These are phyloP conservation scores for Liquidambar formosana DNA, from an alignment of 164 flowering plant genomes.

Conservation along the genomic window DNA sequence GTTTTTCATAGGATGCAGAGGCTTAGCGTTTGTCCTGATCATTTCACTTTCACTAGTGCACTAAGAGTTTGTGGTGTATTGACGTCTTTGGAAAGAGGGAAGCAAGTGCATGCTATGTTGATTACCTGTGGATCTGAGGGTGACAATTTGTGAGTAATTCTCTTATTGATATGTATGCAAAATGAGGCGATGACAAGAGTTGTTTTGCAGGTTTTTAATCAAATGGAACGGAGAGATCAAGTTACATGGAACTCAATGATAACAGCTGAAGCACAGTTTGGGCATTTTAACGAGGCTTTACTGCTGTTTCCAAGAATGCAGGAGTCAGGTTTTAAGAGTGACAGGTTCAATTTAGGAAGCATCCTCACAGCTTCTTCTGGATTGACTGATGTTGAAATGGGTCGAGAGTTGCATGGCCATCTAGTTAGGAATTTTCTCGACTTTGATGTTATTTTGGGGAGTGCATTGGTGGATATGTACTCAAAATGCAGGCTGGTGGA, in stretches of 20 bases:
- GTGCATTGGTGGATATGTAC: conserved; percentile 8
- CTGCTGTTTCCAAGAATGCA: neutral
- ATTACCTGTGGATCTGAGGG: conserved; percentile 8
- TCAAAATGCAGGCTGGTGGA: conserved; percentile 4
- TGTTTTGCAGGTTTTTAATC: neutral
- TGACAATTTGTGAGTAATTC: conserved; percentile 26
- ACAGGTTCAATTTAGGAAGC: conserved; percentile 10
- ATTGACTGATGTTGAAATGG: conserved; percentile 1
- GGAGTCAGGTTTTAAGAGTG: neutral
- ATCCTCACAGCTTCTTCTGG: conserved; percentile 2
- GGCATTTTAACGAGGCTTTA: conserved; percentile 1
- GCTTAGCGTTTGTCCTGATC: neutral
- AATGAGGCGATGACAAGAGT: conserved; percentile 17
- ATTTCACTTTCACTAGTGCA: conserved; percentile 6
- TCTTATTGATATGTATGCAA: conserved; percentile 37
- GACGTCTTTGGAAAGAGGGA: conserved; percentile 1
- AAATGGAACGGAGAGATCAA: conserved; percentile 2
- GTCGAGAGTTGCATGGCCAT: conserved; percentile 1
- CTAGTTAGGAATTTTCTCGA: neutral
- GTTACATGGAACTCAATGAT: conserved; percentile 6
- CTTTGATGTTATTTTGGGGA: neutral
- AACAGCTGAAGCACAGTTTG: conserved; percentile 3
- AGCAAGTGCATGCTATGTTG: conserved; percentile 10
- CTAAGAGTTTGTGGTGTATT: conserved; percentile 7
- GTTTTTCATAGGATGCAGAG: neutral